phyloP scores from a whole-genome alignment of 257 asterid species.

The Prunella vulgaris region DNA sequence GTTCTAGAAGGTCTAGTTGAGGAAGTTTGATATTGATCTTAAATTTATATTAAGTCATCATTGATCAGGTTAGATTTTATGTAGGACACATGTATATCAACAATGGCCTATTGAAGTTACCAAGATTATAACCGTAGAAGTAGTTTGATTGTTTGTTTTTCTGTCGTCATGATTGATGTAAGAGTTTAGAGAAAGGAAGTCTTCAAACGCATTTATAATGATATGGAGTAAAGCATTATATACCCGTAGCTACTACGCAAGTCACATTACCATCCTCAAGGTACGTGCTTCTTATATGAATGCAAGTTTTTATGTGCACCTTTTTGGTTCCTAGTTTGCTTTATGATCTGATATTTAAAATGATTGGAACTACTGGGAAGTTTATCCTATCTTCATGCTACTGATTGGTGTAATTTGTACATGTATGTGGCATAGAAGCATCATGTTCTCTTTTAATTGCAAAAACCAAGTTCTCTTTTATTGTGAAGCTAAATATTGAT shows the following conservation, averaged over 20 bases:
- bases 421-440: neutral
- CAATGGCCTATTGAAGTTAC: neutral
- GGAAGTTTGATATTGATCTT: conserved; percentile 15
- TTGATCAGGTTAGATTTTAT: neutral
- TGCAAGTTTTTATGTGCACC: neutral
- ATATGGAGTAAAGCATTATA: too few species aligned
- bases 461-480: too few species aligned
- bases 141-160: neutral
- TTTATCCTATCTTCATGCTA: neutral
- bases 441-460: too few species aligned
- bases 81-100: neutral
- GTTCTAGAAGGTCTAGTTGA: conserved; percentile 52
- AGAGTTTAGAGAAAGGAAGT: neutral
- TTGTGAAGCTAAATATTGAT: too few species aligned
- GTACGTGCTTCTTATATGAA: neutral
- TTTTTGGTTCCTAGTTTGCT: neutral
- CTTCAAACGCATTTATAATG: neutral
- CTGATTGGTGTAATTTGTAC: neutral
- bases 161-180: neutral
- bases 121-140: neutral
- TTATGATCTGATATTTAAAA: neutral
- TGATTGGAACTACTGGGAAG: neutral
- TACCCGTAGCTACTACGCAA: neutral
- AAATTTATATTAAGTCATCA: neutral
- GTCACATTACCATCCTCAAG: neutral